Percentiles rank a stretch among this genome's conserved stretches.
phyloP scores from a whole-genome alignment of 805 yeast genomes.

The Pichia gijzeniarum region DNA sequence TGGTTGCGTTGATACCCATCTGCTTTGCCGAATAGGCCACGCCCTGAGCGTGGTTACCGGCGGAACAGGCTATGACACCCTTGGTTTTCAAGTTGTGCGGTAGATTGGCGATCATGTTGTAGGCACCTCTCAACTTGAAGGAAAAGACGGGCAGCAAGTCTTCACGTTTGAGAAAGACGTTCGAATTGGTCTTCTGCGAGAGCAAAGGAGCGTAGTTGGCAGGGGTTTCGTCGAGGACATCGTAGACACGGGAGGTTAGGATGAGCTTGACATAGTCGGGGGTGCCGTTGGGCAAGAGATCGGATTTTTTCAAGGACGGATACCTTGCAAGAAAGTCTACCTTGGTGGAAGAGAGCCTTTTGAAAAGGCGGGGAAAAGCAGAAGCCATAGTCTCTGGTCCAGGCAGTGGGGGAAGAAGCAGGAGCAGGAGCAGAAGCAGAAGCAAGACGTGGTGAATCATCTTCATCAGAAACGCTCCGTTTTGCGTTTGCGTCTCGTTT shows the following conservation, averaged over 20 bases:
- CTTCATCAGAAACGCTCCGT: no score
- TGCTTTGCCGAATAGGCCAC: conserved; percentile 89
- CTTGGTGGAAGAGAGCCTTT: neutral
- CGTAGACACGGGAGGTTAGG: conserved; percentile 88
- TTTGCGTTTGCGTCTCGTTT: no score
- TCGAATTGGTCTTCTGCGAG: conserved; percentile 68
- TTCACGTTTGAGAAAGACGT: conserved; percentile 79
- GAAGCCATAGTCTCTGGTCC: no score
- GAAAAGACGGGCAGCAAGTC: conserved; percentile 93
- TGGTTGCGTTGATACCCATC: conserved; percentile 86
- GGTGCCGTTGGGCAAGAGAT: conserved; percentile 51
- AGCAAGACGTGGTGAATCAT: no score
- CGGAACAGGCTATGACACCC: conserved; percentile 97
- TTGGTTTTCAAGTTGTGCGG: conserved; percentile 55
- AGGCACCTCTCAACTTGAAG: conserved; percentile 95
- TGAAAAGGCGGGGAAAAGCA: neutral
- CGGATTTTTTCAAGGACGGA: conserved; percentile 45
- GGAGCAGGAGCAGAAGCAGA: no score
- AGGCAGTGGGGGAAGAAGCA: no score
- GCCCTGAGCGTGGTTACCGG: conserved; percentile 99
- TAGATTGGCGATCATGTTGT: conserved; percentile 90
- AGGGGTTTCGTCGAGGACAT: conserved; percentile 89
- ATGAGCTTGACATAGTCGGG: conserved; percentile 95
- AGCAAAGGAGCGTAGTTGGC: conserved; percentile 67
- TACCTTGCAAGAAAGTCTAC: conserved; percentile 23